phyloP scores from a whole-genome alignment of 139 green algal species.

The Chlorella sp. region DNA sequence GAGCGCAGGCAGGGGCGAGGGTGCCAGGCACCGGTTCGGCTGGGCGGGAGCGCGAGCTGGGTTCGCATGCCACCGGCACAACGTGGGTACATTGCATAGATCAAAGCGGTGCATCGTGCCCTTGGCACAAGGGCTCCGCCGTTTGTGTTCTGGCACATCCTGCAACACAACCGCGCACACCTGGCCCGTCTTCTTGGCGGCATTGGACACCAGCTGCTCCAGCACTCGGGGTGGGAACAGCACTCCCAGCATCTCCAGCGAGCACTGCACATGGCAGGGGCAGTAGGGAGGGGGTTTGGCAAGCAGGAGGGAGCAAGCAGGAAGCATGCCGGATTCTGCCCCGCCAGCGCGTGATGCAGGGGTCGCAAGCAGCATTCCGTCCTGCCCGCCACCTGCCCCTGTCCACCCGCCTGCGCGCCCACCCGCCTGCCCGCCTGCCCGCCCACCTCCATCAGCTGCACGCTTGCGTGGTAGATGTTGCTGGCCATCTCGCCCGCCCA shows the following conservation, averaged over 20 bases:
- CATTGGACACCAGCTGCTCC: slow-evolving; percentile 39
- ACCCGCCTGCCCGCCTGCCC: too few relatives aligned
- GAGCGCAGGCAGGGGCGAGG: too few relatives aligned
- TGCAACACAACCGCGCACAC: neutral
- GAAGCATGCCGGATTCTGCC: neutral
- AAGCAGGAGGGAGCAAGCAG: neutral
- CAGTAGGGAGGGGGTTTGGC: neutral
- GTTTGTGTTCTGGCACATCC: too few relatives aligned
- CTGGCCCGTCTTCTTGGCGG: neutral
- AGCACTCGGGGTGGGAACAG: slow-evolving; percentile 37
- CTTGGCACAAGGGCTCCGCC: too few relatives aligned
- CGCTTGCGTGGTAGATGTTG: slow-evolving; percentile 14
- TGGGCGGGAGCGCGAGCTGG: too few relatives aligned
- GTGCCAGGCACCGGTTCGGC: neutral
- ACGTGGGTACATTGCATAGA: too few relatives aligned
- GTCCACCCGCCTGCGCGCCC: neutral
- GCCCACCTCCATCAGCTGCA: slow-evolving; percentile 39
- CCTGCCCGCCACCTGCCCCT: neutral
- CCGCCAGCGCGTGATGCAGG: too few relatives aligned
- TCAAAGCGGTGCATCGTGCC: too few relatives aligned
- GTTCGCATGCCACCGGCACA: neutral
- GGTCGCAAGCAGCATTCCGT: too few relatives aligned
- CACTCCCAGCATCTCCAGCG: slow-evolving; percentile 35
- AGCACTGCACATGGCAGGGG: neutral
- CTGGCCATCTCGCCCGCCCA: slow-evolving; percentile 34